phyloP scores from a whole-genome alignment of 1,284 basidiomycete species.

The Paramarasmius palmivorus region DNA sequence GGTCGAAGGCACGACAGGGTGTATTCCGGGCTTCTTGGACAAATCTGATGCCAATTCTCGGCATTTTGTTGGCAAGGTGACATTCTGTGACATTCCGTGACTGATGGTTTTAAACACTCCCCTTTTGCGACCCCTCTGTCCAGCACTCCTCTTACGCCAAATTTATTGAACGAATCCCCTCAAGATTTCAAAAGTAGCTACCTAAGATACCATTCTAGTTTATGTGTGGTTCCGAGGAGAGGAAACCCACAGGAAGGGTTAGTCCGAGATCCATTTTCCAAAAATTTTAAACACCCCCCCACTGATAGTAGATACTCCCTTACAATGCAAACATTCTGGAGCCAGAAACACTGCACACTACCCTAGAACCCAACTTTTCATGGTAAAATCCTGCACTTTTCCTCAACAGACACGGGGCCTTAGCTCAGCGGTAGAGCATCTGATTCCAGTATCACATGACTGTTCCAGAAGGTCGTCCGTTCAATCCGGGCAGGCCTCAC shows the following conservation, averaged over 20 bases:
- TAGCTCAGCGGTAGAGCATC: conserved; percentile 14
- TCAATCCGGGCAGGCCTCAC: no score
- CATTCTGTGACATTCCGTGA: neutral
- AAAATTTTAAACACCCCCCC: neutral
- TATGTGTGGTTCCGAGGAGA: neutral
- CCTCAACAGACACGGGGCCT: no score
- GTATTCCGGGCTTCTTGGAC: no score
- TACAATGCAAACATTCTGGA: no score
- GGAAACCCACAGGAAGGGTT: neutral
- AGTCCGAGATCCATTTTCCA: neutral
- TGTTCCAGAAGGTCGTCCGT: no score
- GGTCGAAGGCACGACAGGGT: no score
- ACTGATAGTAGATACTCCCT: neutral
- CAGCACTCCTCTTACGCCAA: neutral
- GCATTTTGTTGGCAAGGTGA: no score
- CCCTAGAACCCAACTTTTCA: no score
- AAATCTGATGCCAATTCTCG: no score
- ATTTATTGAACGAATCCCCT: neutral
- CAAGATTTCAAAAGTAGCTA: neutral
- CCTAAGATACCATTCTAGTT: neutral
- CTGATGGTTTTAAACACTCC: neutral
- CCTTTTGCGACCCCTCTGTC: neutral
- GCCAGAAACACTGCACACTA: no score
- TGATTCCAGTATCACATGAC: conserved; percentile 15
- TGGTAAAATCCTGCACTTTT: no score